A percentile compares a stretch with the other conserved stretches of the same genome.
Conservation (phyloP, 164 flowering plant species). For the Magnolia kwangsiensis region DNA sequence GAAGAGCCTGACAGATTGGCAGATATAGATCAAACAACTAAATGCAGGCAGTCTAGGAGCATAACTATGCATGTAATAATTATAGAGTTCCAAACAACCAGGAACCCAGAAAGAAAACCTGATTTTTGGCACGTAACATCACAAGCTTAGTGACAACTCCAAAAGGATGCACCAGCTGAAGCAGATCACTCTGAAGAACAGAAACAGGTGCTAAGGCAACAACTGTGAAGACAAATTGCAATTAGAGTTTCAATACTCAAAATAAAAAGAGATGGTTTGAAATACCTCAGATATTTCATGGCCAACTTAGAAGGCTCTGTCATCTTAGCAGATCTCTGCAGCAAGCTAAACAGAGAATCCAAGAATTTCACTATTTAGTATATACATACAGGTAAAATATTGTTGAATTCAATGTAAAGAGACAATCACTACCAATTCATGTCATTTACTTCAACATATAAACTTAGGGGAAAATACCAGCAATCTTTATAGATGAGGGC, state of each 20-base stretch:
- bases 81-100: too few species aligned
- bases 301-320: conserved; percentile 97
- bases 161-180: conserved; percentile 91
- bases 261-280: not conserved
- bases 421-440: not conserved
- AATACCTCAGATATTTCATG: conserved; percentile 94
- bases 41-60: not conserved
- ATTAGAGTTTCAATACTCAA: not conserved
- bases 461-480: too few species aligned
- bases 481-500: too few species aligned
- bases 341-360: not conserved
- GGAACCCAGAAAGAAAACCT: conserved; percentile 40
- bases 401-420: too few species aligned
- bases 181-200: conserved; percentile 72
- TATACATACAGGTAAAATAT: not conserved
- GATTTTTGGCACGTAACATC: conserved; percentile 96
- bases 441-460: too few species aligned
- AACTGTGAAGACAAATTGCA: not conserved
- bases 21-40: not conserved
- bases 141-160: conserved; percentile 86
- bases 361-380: too few species aligned
- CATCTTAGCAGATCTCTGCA: conserved; percentile 44
- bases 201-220: conserved; percentile 1
- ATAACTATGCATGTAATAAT: not conserved
- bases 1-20: conserved; percentile 64